Conservation (phyloP, 2,329 filamentous ascomycete genomes). For the Aspergillus costaricaensis region DNA sequence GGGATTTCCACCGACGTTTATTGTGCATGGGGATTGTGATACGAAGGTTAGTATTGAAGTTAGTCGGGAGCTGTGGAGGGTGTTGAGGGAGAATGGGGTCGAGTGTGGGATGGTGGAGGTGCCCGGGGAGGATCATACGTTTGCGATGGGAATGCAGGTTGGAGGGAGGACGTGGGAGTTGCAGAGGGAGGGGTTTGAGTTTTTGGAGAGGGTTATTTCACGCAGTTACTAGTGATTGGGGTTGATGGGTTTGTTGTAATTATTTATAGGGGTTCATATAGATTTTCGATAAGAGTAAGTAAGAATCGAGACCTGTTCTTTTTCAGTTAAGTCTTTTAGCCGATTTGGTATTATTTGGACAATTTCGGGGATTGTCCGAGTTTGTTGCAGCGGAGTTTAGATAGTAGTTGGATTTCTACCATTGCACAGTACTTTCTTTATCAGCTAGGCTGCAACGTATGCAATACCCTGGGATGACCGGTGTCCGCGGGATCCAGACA, state of each 20-base stretch:
- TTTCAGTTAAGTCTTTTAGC: too few relatives aligned
- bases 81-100: conserved; percentile 33
- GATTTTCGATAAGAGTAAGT: too few relatives aligned
- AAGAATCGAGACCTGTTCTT: too few relatives aligned
- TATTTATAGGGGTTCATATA: background rate
- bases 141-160: conserved; percentile 46
- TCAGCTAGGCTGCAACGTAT: too few relatives aligned
- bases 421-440: too few relatives aligned
- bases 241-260: background rate
- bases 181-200: conserved; percentile 46
- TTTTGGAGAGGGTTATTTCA: conserved; percentile 36
- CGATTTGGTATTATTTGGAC: too few relatives aligned
- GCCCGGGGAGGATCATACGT: conserved; percentile 48
- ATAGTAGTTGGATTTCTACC: too few relatives aligned
- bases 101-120: conserved; percentile 41
- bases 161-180: conserved; percentile 37
- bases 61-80: conserved; percentile 34
- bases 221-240: background rate
- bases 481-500: too few relatives aligned
- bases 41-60: conserved; percentile 43
- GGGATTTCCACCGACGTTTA: conserved; percentile 44
- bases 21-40: conserved; percentile 46
- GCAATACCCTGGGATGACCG: too few relatives aligned
- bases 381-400: too few relatives aligned
- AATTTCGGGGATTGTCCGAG: too few relatives aligned